Evolutionary conservation across 1,284 basidiomycete genomes (phyloP), one percentile per base, ranked within the genome.

Genomic region (Malassezia slooffiae): DNA sequence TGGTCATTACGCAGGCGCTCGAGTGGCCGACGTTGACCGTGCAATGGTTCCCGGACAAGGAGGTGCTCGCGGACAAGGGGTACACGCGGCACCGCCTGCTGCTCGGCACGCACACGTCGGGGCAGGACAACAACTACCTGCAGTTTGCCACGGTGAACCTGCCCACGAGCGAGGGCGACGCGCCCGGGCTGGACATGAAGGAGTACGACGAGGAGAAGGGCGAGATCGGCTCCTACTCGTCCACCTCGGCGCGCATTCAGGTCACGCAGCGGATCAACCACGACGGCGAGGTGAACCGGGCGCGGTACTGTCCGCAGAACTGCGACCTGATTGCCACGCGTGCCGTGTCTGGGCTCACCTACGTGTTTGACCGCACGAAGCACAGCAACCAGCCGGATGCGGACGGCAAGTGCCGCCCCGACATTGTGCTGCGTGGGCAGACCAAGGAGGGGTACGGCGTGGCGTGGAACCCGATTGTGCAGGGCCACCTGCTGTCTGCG

Each of bases 291-390:
- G 87, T 97, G 62, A 97, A 99, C 72, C 76, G 90, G 28, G 93
- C 93, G 44, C 78, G 93, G 34, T 99, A 97, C 71, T 96, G 95
- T 86, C 93, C 93, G 12, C 91, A 96, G 72, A 97, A 97, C 67
- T 85, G 87, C 5, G 87, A 97, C 71, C 72, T 99, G 55, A 86
- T 99, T 54, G 93, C 93, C 2, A 97, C 91, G 8, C 91, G 96
- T 58, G 76, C 88, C 9, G 79, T 91, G 7, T 80, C 78, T 5
- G 93, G 93, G 12, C 85, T 91, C 55, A 87, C 95, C 9, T 77
- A 85, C 54, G 74, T 99, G 27, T 99, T 97, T 72, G 93, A 99
- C 72, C 75, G 93, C 46, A 97, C 93, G 35, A 96, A 95, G 72
- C 91, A 97, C 71, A 80, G 87, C 53, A 88, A 82, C 60, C 85